A percentile compares a stretch with the other conserved stretches of the same genome.
Evolutionary conservation across 768 basidiomycete genomes (phyloP).

Genomic region (Boletellus ananas): DNA sequence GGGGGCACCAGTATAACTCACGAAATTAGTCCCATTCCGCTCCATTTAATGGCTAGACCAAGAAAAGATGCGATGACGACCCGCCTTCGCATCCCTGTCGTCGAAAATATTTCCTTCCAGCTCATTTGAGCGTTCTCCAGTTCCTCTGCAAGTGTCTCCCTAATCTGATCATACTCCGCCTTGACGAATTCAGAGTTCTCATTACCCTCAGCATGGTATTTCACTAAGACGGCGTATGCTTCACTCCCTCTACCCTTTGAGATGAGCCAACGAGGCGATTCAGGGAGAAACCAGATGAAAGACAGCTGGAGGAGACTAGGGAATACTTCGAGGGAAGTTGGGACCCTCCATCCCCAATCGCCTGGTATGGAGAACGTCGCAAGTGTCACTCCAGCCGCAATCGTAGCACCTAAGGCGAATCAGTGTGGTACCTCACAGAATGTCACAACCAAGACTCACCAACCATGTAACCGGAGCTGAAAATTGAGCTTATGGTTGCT

Average conservation of each 20-base stretch:
- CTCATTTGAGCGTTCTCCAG: neutral
- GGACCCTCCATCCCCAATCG: slow-evolving; percentile 67
- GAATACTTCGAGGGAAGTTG: slow-evolving; percentile 49
- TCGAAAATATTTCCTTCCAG: neutral
- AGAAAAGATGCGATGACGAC: slow-evolving; percentile 9
- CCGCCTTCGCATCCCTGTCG: slow-evolving; percentile 15
- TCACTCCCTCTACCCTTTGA: slow-evolving; percentile 50
- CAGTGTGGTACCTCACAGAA: neutral
- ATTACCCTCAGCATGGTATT: slow-evolving; percentile 62
- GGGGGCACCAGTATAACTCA: neutral
- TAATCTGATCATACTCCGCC: slow-evolving; percentile 55
- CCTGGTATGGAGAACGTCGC: slow-evolving; percentile 57
- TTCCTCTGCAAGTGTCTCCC: slow-evolving; percentile 43
- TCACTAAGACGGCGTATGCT: slow-evolving; percentile 44
- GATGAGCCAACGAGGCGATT: slow-evolving; percentile 63
- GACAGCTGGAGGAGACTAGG: slow-evolving; percentile 50
- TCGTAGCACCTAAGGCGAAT: slow-evolving; percentile 4
- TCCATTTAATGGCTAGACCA: slow-evolving; percentile 6
- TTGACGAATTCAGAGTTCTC: slow-evolving; percentile 47
- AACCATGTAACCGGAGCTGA: slow-evolving; percentile 1
- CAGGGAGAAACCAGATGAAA: slow-evolving; percentile 58
- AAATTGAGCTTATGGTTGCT: neutral
- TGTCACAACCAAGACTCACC: neutral
- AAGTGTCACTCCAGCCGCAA: slow-evolving; percentile 52
- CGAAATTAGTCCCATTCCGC: slow-evolving; percentile 9